phyloP scores from a whole-genome alignment of 768 basidiomycete species.

The Ramaria sp. region DNA sequence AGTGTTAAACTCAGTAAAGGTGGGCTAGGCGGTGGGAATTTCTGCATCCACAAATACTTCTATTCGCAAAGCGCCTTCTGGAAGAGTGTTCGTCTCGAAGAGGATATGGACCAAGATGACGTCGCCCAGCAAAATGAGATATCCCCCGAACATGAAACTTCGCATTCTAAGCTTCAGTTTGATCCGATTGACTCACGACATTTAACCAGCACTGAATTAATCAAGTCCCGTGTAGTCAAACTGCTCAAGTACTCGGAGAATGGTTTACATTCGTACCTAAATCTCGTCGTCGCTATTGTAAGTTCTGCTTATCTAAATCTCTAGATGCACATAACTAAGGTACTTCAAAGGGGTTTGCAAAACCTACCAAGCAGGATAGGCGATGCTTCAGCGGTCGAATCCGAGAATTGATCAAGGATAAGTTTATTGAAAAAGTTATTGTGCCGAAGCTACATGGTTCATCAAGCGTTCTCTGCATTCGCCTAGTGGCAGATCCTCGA shows the following conservation, averaged over 20 bases:
- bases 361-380: conserved; percentile 68
- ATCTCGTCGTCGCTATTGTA: conserved; percentile 71
- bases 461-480: conserved; percentile 51
- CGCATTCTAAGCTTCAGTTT: conserved; percentile 35
- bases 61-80: conserved; percentile 67
- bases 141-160: conserved; percentile 10
- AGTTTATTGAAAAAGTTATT: conserved; percentile 63
- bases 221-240: conserved; percentile 62
- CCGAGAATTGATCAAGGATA: conserved; percentile 60
- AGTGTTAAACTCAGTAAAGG: conserved; percentile 72
- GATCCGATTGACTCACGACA: conserved; percentile 70
- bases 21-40: conserved; percentile 58
- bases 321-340: background rate
- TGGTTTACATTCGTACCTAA: conserved; percentile 59
- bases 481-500: conserved; percentile 38
- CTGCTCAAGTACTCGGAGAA: conserved; percentile 63
- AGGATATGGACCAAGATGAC: conserved; percentile 21
- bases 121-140: conserved; percentile 23
- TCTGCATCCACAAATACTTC: conserved; percentile 78
- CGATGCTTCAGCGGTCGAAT: conserved; percentile 72
- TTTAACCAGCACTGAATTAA: conserved; percentile 61
- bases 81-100: conserved; percentile 67
- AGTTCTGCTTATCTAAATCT: conserved; percentile 17
- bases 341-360: conserved; percentile 52
- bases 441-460: conserved; percentile 46